Evolutionary conservation across 441 rosid genomes (phyloP).

Genomic region (Iberis amara): DNA sequence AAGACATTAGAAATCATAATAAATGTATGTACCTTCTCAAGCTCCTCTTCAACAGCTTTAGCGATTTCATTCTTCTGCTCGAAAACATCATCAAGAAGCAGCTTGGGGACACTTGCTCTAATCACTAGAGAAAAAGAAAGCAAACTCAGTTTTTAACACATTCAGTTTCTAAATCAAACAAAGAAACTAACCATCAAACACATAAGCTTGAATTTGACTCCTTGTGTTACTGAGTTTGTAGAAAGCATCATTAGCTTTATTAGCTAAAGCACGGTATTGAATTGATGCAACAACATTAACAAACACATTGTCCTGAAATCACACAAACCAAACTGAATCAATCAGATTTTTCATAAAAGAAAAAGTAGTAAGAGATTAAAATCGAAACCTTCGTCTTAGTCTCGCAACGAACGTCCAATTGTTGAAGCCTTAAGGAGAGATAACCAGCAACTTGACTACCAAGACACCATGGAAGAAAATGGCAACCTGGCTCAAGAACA

Average conservation of each 20-base stretch:
- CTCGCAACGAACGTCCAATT: constrained; percentile 54
- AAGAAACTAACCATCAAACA: constrained; percentile 46
- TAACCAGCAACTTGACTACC: constrained; percentile 49
- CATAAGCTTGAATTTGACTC: constrained; percentile 65
- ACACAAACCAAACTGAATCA: background rate
- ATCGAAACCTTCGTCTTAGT: constrained; percentile 46
- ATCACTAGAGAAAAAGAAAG: constrained; percentile 30
- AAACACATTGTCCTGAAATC: constrained; percentile 65
- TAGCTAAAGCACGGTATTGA: constrained; percentile 62
- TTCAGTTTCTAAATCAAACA: background rate
- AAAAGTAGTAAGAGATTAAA: background rate
- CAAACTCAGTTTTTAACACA: background rate
- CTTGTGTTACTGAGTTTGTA: constrained; percentile 65
- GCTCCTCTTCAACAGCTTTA: constrained; percentile 57
- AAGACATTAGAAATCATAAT: background rate
- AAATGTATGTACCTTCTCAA: constrained; percentile 44
- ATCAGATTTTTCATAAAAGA: background rate
- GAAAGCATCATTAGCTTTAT: constrained; percentile 58
- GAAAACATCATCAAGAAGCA: constrained; percentile 48
- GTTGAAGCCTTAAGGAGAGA: constrained; percentile 55
- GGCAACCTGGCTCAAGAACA: constrained; percentile 61
- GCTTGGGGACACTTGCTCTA: constrained; percentile 59
- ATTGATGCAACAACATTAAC: constrained; percentile 71
- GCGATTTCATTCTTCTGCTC: constrained; percentile 70
- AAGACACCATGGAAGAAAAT: constrained; percentile 53